Base-by-base conservation (phyloP, 2,329 filamentous ascomycete genomes). In the Nemania abortiva region DNA sequence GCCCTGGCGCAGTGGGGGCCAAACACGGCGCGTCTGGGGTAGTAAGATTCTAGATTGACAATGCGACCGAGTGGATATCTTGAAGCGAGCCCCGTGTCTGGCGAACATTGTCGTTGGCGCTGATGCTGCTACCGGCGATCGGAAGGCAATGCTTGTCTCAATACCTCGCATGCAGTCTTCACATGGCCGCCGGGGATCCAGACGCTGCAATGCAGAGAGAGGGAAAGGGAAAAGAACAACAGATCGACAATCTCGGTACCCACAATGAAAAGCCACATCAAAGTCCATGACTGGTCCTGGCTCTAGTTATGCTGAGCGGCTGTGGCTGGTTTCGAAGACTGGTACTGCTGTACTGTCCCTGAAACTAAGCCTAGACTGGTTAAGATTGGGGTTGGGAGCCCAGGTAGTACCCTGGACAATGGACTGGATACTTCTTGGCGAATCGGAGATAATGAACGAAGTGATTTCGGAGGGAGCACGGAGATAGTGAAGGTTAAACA, bases 1-100 rank as follows among this genome's bases (percentile, higher is more conserved):
- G 57, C 37, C 42, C 22, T 58, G 60, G 2, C 24, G 68, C 22
- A 11, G 70, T 69, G 71, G 70, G 65, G 68, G 72, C 68, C 68
- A 56, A 63, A 71, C 42, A 53, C 37, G 68, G 55, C 52, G 63
- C 39, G 63, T 47, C 29, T 52, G 70, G 37, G 63, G 56, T 56
- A 63, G 34, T 52, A 52, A 61, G 34, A 54, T 34, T 65, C 60
- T 65, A 13, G 47, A 7, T 7, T 7, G 20, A 29, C 7, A 62
- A 58, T 39, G 54, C 34, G 47, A 49, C 50, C 47, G 34, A 20
- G 66, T 60, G 57, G 66, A 39, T 42, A 63, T 31, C 49, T 27
- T 49, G 18, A 64, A 31, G 39, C 63, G 64, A 63, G 47, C 54
- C 59, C 59, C 45, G 34, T 59, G 62, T 60, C 64, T 61, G 49